Base-by-base conservation (phyloP, 2,329 filamentous ascomycete species). In the Pseudopithomyces chartarum region DNA sequence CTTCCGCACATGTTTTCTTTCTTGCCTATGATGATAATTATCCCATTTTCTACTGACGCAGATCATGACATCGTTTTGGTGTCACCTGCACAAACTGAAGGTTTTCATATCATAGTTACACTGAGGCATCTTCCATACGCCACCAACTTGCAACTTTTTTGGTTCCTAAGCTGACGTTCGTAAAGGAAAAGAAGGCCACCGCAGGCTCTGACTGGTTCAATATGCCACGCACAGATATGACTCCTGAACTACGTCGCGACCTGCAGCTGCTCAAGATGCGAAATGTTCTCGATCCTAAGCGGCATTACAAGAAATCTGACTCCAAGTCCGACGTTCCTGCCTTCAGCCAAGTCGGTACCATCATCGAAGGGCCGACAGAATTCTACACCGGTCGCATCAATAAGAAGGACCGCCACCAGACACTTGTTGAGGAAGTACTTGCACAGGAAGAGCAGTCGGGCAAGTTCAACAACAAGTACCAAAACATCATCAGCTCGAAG, bases 191-290 rank as follows among this genome's bases (percentile, higher is more conserved):
- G 68, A 86, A 84, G 74, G 80, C 84, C 55, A 90, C 88, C 59
- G 90, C 93, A 49, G 95, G 94, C 43, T 78, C 87, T 15, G 82
- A 90, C 56, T 98, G 94, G 94, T 98, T 90, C 79, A 85, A 96
- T 67, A 82, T 99, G 52, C 93, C 93, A 6, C 88, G 88, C 68
- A 97, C 94, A 23, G 83, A 91, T 49, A 78, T 97, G 49, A 97
- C 92, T 0, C 86, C 92, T 8, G 88, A 96, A 70, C 82, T 97
- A 59, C 96, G 93, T 77, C 85, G 92, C 65, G 94, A 99, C 73
- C 82, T 97, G 49, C 92, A 97, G 76, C 81, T 98, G 11, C 81
- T 99, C 57, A 88, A 91, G 63, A 94, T 97, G 89, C 87, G 95
- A 74, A 89, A 88, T 54, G 88, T 97, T 19, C 82, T 98, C 20